These are phyloP conservation scores for maize (Zea mays) DNA, from an alignment of 176 grass and related monocot genomes.

Conservation along the genomic window DNA sequence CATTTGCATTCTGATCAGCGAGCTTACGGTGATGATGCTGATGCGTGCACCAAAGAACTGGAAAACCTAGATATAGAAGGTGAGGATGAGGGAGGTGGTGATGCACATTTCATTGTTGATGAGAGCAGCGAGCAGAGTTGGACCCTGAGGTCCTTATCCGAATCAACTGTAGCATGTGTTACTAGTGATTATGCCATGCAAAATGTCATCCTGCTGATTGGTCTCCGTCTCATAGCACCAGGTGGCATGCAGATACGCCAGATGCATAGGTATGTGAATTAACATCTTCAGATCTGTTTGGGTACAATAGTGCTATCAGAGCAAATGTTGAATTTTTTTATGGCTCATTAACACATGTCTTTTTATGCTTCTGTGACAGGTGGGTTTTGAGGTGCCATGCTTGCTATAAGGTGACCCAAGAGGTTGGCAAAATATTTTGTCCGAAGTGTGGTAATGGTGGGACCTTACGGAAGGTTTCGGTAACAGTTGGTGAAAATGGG, in stretches of 20 bases:
- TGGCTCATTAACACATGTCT: neutral
- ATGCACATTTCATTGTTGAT: conserved; percentile 50
- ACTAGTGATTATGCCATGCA: conserved; percentile 98
- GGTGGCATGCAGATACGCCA: conserved; percentile 94
- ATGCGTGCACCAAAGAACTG: conserved; percentile 48
- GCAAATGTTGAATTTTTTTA: neutral
- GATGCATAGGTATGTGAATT: conserved; percentile 67
- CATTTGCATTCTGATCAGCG: conserved; percentile 32
- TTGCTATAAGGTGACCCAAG: conserved; percentile 93
- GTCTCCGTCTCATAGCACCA: conserved; percentile 80
- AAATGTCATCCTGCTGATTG: conserved; percentile 96
- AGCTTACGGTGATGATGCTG: conserved; percentile 20
- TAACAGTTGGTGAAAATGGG: conserved; percentile 91
- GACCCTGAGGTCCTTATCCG: conserved; percentile 81
- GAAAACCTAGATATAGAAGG: conserved; percentile 57
- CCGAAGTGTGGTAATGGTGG: conserved; percentile 98
- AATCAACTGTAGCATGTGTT: conserved; percentile 86
- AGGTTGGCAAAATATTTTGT: conserved; percentile 96
- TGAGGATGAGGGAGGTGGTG: conserved; percentile 44
- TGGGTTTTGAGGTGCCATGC: conserved; percentile 99
- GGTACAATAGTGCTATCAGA: neutral
- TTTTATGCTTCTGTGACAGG: conserved; percentile 44
- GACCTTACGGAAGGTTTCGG: conserved; percentile 89
- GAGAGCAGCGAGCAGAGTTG: conserved; percentile 84
- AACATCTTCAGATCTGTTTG: neutral